Evolutionary conservation across 129 eudicot species (phyloP).

Genomic region (Sambucus nigra): DNA sequence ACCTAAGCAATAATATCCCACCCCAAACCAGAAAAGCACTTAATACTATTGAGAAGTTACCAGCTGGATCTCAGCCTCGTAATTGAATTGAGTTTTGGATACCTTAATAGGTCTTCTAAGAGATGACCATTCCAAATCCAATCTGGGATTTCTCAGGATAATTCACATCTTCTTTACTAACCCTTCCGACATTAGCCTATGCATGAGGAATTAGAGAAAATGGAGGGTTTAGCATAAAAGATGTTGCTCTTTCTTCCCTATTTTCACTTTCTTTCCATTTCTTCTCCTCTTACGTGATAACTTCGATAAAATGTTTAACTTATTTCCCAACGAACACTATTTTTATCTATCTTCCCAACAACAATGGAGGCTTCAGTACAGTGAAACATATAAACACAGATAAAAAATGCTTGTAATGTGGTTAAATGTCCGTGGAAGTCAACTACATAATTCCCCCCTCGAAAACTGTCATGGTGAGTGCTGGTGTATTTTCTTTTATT

Average conservation of each 20-base stretch:
- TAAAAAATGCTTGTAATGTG: slow-evolving; percentile 70
- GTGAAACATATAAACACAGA: slow-evolving; percentile 68
- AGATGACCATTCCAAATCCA: slow-evolving; percentile 1
- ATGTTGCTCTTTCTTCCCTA: slow-evolving; percentile 24
- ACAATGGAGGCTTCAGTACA: slow-evolving; percentile 44
- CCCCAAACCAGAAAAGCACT: background rate
- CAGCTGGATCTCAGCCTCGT: background rate
- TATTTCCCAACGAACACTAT: slow-evolving; percentile 59
- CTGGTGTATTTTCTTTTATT: slow-evolving; percentile 45
- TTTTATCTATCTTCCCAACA: slow-evolving; percentile 32
- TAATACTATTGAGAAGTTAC: background rate
- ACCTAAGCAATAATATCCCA: too few relatives aligned
- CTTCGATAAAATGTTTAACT: slow-evolving; percentile 51
- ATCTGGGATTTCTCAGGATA: background rate
- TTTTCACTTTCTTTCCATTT: slow-evolving; percentile 28
- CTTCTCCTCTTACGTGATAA: slow-evolving; percentile 52
- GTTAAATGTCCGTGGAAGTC: slow-evolving; percentile 75
- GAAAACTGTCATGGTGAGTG: slow-evolving; percentile 39
- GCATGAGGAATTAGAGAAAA: slow-evolving; percentile 87
- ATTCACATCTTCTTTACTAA: slow-evolving; percentile 2
- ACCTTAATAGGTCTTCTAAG: background rate
- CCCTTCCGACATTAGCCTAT: slow-evolving; percentile 14
- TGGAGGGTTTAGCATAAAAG: slow-evolving; percentile 60
- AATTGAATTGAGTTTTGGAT: background rate
- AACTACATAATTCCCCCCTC: slow-evolving; percentile 53